Evolutionary conservation across 495 filamentous ascomycete genomes (phyloP), one percentile per base, ranked within the genome.

Genomic region (Platismatia glauca): DNA sequence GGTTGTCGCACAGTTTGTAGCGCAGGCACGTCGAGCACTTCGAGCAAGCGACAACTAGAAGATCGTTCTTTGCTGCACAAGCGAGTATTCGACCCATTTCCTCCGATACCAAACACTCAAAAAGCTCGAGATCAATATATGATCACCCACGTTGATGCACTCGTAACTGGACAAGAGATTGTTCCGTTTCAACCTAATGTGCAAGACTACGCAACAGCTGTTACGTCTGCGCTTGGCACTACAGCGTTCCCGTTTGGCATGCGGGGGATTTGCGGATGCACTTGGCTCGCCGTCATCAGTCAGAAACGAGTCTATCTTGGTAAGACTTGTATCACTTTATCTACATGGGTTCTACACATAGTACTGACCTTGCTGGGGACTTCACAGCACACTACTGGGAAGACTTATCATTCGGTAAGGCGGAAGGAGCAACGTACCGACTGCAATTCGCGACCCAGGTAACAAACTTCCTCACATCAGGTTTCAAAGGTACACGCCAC

Each of bases 231-330:
- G 12, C 50, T 55, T 29, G 50, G 50, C 24, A 33, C 27, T 29
- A 55, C 50, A 33, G 16, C 15, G 8, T 1, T 55, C 27, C 29
- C 27, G 22, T 55, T 55, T 33, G 50, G 50, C 33, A 33, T 55
- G 50, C 50, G 20, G 50, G 1, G 20, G 8, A 55, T 55, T 55
- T 55, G 50, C 50, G 50, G 50, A 55, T 55, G 50, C 33, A 55
- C 50, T 29, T 29, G 27, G 50, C 50, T 55, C 27, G 27, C 33
- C 31, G 24, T 55, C 15, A 33, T 55, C 13, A 55, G 50, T 55
- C 24, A 7, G 15, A 55, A 55, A 33, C 50, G 50, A 15, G 50
- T 55, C 33, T 55, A 55, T 55, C 50, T 55, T 4, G 50, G 50
- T 55, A 33, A 55, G 50, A 11, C 13, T 12, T 38, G 0, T 38